Evolutionary conservation across 305 asterid species (phyloP).

Genomic region (Fraxinus ornus): DNA sequence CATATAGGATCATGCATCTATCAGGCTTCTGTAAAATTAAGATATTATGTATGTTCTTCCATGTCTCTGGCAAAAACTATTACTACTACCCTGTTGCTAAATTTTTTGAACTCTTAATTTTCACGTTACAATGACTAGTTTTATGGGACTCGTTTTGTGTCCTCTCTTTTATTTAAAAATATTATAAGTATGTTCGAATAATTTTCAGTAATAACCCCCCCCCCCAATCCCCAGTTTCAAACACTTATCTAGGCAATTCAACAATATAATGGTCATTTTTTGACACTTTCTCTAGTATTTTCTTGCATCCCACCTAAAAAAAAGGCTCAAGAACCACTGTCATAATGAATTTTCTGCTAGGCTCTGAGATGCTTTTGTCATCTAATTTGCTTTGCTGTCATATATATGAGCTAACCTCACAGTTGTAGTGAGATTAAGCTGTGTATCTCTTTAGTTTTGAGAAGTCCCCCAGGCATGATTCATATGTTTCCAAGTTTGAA

Average conservation of each 20-base stretch:
- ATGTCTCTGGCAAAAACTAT: background rate
- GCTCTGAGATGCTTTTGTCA: background rate
- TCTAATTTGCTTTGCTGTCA: background rate
- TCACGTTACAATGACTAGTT: background rate
- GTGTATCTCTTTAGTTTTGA: conserved; percentile 67
- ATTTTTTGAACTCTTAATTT: background rate
- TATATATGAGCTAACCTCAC: conserved; percentile 5
- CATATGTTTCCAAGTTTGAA: conserved; percentile 84
- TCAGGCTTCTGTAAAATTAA: background rate
- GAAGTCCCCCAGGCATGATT: conserved; percentile 84
- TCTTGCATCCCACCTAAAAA: background rate
- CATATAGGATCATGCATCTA: background rate
- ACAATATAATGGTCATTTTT: background rate
- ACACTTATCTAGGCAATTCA: conserved; percentile 1
- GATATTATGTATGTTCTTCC: background rate
- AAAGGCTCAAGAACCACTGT: background rate
- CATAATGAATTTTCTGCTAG: background rate
- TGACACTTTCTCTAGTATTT: background rate
- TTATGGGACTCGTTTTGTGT: background rate
- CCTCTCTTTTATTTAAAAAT: background rate
- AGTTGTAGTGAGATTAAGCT: conserved; percentile 22
- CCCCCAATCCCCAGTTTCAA: background rate
- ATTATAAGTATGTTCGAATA: background rate
- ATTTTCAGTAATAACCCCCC: background rate
- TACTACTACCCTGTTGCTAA: background rate